phyloP scores from a whole-genome alignment of 352 stramenopile genomes.

The Stephanocyclus meneghinianus region DNA sequence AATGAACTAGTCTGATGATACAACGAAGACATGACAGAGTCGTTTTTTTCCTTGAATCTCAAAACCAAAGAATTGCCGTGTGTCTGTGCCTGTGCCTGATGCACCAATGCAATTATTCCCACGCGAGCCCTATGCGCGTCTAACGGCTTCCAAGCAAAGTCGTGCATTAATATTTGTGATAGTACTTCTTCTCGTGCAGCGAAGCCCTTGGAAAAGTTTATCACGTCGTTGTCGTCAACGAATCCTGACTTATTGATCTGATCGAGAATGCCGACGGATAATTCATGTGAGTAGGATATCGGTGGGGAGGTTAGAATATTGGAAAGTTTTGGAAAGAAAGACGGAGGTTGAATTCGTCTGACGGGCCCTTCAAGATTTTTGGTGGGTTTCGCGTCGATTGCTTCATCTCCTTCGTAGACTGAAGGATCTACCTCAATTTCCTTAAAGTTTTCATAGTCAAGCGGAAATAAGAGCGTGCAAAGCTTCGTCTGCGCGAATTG shows the following conservation, averaged over 20 bases:
- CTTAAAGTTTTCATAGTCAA: not conserved
- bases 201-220: conserved; percentile 37
- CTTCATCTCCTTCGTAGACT: too few species aligned
- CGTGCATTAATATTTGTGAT: conserved; percentile 39
- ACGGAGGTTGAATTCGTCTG: not conserved
- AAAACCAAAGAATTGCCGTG: too few species aligned
- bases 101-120: conserved; percentile 29
- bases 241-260: conserved; percentile 24
- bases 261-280: conserved; percentile 15
- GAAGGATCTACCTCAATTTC: not conserved
- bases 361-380: not conserved
- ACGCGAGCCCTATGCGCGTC: conserved; percentile 48
- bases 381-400: too few species aligned
- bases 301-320: conserved; percentile 15
- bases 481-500: not conserved
- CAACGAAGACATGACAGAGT: too few species aligned
- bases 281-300: conserved; percentile 16
- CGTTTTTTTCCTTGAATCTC: too few species aligned
- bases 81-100: not conserved
- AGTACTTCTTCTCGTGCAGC: conserved; percentile 21
- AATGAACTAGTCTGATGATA: too few species aligned
- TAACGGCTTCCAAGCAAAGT: conserved; percentile 43
- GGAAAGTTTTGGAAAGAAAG: conserved; percentile 19
- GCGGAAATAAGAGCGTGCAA: not conserved
- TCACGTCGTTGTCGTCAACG: conserved; percentile 41